These are phyloP conservation scores for Candida verbasci DNA, from an alignment of 805 yeast genomes.

Conservation along the genomic window DNA sequence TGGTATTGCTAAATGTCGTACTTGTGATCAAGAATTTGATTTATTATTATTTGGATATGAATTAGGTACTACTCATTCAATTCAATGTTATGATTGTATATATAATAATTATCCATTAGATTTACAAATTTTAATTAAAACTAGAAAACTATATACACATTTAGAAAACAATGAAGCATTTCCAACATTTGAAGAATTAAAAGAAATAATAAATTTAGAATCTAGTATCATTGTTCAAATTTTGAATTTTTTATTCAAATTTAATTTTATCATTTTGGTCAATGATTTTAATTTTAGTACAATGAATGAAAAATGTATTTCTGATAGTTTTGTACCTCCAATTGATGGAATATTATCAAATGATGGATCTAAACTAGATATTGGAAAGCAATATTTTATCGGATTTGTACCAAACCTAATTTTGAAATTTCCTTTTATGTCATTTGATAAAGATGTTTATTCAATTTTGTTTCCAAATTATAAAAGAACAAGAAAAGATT, in stretches of 20 bases:
- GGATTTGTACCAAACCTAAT: no score
- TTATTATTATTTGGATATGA: constrained; percentile 28
- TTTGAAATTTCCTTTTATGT: no score
- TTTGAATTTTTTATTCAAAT: constrained; percentile 11
- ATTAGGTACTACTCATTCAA: background rate
- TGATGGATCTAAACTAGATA: no score
- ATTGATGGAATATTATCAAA: constrained; percentile 11
- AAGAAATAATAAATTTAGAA: constrained; percentile 7
- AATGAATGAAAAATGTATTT: no score
- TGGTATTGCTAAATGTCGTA: constrained; percentile 15
- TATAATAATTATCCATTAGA: constrained; percentile 17
- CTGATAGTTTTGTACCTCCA: constrained; percentile 9
- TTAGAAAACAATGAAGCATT: constrained; percentile 15
- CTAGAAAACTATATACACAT: constrained; percentile 29
- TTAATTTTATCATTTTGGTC: constrained; percentile 9
- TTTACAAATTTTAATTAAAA: constrained; percentile 25
- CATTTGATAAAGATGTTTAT: background rate
- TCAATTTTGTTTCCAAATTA: constrained; percentile 10
- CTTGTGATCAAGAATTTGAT: constrained; percentile 28
- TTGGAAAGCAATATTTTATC: no score
- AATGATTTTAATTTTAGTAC: constrained; percentile 2
- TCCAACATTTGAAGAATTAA: constrained; percentile 10
- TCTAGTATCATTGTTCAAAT: background rate
- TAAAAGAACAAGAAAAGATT: background rate
- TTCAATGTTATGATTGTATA: constrained; percentile 16